phyloP scores from a whole-genome alignment of 2,329 filamentous ascomycete species.

The Pseudocercospora fijiensis region DNA sequence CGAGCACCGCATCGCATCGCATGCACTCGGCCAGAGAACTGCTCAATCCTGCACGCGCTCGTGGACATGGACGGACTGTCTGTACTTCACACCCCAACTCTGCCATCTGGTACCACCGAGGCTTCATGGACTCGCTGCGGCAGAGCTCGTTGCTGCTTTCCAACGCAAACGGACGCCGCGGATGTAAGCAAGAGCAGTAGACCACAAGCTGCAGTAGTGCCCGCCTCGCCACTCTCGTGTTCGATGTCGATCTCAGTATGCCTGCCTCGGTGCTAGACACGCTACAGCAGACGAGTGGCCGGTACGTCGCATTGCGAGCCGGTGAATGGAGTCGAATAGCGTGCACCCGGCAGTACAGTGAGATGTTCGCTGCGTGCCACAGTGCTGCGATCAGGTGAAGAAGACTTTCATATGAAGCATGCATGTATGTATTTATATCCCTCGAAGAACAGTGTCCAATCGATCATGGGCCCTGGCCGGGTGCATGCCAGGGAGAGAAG shows the following conservation, averaged over 20 bases:
- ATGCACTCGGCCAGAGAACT: not conserved
- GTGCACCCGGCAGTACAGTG: not conserved
- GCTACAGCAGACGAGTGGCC: too few species aligned
- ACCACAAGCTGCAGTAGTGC: conserved; percentile 2
- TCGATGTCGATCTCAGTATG: not conserved
- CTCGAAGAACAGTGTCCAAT: not conserved
- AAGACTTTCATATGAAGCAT: not conserved
- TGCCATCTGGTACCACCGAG: conserved; percentile 1
- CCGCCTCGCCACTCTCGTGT: conserved; percentile 3
- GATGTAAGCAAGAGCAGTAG: not conserved
- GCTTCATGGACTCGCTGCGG: not conserved
- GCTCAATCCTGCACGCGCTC: not conserved
- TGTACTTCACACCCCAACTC: not conserved
- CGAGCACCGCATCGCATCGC: not conserved
- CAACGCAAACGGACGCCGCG: not conserved
- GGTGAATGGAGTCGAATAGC: not conserved
- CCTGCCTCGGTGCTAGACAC: conserved; percentile 3
- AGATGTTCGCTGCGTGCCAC: not conserved
- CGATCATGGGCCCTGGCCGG: not conserved
- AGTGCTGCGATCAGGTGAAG: not conserved
- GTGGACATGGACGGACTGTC: too few species aligned
- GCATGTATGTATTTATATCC: not conserved
- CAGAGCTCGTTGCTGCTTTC: not conserved
- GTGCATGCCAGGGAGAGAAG: not conserved
- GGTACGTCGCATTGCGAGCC: not conserved